phyloP scores from a whole-genome alignment of 345 rosid species.

The Camelina hispida region DNA sequence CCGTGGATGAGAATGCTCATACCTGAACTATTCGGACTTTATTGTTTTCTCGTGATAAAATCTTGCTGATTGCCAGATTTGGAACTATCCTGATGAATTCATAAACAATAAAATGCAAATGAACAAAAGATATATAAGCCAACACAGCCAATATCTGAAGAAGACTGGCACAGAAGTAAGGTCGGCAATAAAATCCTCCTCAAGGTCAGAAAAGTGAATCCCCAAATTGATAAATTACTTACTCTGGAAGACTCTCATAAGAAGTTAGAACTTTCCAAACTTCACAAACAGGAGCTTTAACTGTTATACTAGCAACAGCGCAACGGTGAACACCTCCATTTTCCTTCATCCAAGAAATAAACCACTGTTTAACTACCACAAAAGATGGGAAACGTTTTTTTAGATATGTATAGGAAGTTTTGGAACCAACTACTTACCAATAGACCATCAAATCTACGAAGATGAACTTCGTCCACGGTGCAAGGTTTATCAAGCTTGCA shows the following conservation, averaged over 20 bases:
- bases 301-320: slow-evolving; percentile 92
- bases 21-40: slow-evolving; percentile 96
- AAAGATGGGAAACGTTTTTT: slow-evolving; percentile 32
- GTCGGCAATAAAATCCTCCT: slow-evolving; percentile 3
- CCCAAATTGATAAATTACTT: slow-evolving; percentile 34
- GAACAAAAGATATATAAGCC: slow-evolving; percentile 17
- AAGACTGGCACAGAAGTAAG: slow-evolving; percentile 19
- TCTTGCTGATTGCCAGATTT: slow-evolving; percentile 89
- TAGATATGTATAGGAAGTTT: slow-evolving; percentile 13
- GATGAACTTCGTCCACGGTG: slow-evolving; percentile 94
- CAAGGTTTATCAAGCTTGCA: slow-evolving; percentile 81
- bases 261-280: slow-evolving; percentile 94
- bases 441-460: slow-evolving; percentile 93
- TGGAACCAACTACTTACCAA: slow-evolving; percentile 61
- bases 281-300: slow-evolving; percentile 92
- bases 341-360: slow-evolving; percentile 66
- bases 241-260: slow-evolving; percentile 98
- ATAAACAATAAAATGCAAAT: slow-evolving; percentile 26
- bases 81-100: slow-evolving; percentile 82
- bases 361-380: slow-evolving; percentile 46
- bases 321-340: slow-evolving; percentile 97
- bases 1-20: slow-evolving; percentile 28
- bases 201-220: not conserved
- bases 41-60: slow-evolving; percentile 88
- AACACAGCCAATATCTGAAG: not conserved